Conservation (phyloP, 2,329 filamentous ascomycete species). For the Bisporella sp. region DNA sequence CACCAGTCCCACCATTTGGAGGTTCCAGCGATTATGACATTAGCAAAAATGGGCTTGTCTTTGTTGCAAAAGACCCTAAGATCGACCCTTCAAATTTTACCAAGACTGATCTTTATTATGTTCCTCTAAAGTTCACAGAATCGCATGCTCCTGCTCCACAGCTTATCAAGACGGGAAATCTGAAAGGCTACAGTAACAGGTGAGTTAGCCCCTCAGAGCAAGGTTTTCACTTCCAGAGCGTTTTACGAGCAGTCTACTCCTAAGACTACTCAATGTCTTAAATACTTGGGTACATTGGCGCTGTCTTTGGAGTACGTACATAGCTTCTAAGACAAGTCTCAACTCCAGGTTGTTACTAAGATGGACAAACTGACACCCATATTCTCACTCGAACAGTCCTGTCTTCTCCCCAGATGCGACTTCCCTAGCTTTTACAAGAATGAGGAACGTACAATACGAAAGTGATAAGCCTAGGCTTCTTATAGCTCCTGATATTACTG, state of each 20-base stretch:
- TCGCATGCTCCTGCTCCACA: constrained; percentile 41
- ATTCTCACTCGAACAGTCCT: constrained; percentile 35
- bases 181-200: constrained; percentile 54
- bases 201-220: no score
- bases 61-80: constrained; percentile 68
- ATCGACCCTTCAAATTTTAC: constrained; percentile 69
- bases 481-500: constrained; percentile 52
- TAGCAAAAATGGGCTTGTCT: constrained; percentile 56
- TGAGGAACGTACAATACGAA: constrained; percentile 73
- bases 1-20: constrained; percentile 71
- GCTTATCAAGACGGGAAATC: constrained; percentile 47
- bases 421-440: constrained; percentile 69
- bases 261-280: no score
- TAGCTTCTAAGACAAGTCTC: no score
- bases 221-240: no score
- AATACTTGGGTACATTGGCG: no score
- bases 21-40: constrained; percentile 77
- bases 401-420: constrained; percentile 69
- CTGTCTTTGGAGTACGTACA: no score
- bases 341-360: no score
- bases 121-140: constrained; percentile 56
- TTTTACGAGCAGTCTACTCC: no score
- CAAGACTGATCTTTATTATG: constrained; percentile 74
- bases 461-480: constrained; percentile 68
- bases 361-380: no score